Base-by-base conservation (phyloP, 2,329 filamentous ascomycete species). In the Trichoderma asperellum region DNA sequence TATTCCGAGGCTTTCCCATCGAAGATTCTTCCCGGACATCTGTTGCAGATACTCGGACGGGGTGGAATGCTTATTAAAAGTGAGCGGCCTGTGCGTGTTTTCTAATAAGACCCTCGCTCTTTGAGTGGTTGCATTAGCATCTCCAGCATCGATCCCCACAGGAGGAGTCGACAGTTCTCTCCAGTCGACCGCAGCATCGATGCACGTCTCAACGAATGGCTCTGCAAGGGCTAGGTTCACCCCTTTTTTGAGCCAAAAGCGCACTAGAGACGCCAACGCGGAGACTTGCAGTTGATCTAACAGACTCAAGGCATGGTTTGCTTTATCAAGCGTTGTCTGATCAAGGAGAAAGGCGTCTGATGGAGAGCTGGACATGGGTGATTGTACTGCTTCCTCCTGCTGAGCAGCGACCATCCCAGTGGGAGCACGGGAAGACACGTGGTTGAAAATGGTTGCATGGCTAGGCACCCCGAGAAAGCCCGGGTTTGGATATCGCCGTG, bases 191-290 rank as follows among this genome's bases (percentile, higher is more conserved):
- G 47, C 56, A 37, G 65, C 57, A 4, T 68, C 56, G 43, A 35
- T 43, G 40, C 56, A 68, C 10, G 40, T 59, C 55, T 58, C 65
- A 29, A 60, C 56, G 14, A 68, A 60, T 16, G 65, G 65, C 7
- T 68, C 65, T 10, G 21, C 65, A 4, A 68, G 14, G 5, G 65
- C 56, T 6, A 68, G 56, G 27, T 37, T 68, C 1, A 68, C 65
- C 10, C 65, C 65, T 18, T 68, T 68, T n/a, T 68, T 68, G 32
- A 60, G 57, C 65, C 65, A 68, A 34, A 68, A 68, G 24, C 57
- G 65, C 18, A 68, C 52, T 16, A 68, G 29, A 24, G 65, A 68
- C 24, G 56, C 65, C 27, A 68, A 18, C 2, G 40, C 40, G 21
- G 65, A 68, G 12, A 60, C 57, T 21, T 68, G 55, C 32, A 68